Base-by-base conservation (phyloP, 2,329 filamentous ascomycete species). In the Exophiala mesophila region DNA sequence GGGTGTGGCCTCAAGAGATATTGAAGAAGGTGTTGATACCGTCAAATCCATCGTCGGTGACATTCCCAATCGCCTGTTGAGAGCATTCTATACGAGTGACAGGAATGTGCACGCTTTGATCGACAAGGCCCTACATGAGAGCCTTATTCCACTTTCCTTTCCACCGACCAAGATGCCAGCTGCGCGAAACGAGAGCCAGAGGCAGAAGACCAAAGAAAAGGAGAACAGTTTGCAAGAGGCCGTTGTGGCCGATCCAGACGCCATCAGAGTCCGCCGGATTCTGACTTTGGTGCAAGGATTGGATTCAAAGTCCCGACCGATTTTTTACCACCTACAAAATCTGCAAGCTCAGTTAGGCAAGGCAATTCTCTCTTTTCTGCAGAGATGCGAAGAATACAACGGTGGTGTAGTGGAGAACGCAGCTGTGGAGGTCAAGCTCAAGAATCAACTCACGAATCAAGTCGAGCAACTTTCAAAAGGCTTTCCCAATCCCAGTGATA, bases 1-100 rank as follows among this genome's bases (percentile, higher is more conserved):
- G 92, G 89, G 87, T n/a, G 89, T 94, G 13, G 90, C 87, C 9
- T 80, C 83, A 13, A 86, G 88, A 13, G 89, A 95, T 56, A 85
- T 98, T 55, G 81, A 86, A 17, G 79, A 83, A 39, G 87, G 86
- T 10, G 84, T 90, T 55, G 87, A 95, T 54, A 71, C 75, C 13
- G 83, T 94, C 15, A 77, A 76, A 9, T 70, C 78, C 7, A 76
- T 90, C n/a, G 70, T 98, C 9, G 83, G 82, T 5, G 82, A 82
- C 17, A 88, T 94, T 28, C 90, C 92, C 2, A 84, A 84, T 1
- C 83, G 80, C 49, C 88, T 98, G 32, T 80, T 96, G 49, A 88
- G 88, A 58, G 83, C 84, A 0, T 89, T 84, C 57, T 98, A 95
- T 62, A 84, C 88, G 47, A 96, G 96, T 59, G 88, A 96, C 59